phyloP scores from a whole-genome alignment of 2,329 filamentous ascomycete species.

The Aureobasidium sp. region DNA sequence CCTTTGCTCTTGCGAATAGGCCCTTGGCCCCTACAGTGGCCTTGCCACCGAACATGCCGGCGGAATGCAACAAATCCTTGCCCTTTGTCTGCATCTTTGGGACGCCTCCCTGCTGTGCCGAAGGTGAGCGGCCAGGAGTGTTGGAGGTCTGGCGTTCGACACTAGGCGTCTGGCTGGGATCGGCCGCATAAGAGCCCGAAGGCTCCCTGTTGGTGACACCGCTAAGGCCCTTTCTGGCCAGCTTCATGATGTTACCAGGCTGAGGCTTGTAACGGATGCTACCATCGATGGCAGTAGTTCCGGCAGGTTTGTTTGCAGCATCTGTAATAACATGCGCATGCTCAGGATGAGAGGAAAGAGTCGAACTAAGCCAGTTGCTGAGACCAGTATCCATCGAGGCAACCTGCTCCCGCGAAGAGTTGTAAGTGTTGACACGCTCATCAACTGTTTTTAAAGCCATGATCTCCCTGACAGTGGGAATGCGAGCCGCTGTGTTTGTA shows the following conservation, averaged over 20 bases:
- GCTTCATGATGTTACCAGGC: slow-evolving; percentile 21
- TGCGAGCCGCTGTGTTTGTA: slow-evolving; percentile 23
- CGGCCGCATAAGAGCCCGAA: neutral
- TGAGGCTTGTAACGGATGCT: slow-evolving; percentile 17
- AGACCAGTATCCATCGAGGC: slow-evolving; percentile 67
- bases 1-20: slow-evolving; percentile 82
- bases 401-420: slow-evolving; percentile 63
- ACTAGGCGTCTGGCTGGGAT: neutral
- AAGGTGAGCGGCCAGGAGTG: neutral
- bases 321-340: slow-evolving; percentile 33
- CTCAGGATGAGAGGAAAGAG: slow-evolving; percentile 43
- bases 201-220: slow-evolving; percentile 8
- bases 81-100: slow-evolving; percentile 63
- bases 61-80: slow-evolving; percentile 80
- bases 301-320: slow-evolving; percentile 8
- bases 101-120: slow-evolving; percentile 14
- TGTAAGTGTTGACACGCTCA: slow-evolving; percentile 66
- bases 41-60: slow-evolving; percentile 61
- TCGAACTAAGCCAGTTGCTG: slow-evolving; percentile 46
- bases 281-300: neutral
- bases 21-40: slow-evolving; percentile 80
- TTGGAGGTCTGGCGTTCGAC: neutral
- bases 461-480: slow-evolving; percentile 67
- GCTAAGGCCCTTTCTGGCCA: slow-evolving; percentile 13
- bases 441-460: slow-evolving; percentile 55